Evolutionary conservation across 2,329 filamentous ascomycete genomes (phyloP).

Genomic region (Arthrobotrys entomopaga): DNA sequence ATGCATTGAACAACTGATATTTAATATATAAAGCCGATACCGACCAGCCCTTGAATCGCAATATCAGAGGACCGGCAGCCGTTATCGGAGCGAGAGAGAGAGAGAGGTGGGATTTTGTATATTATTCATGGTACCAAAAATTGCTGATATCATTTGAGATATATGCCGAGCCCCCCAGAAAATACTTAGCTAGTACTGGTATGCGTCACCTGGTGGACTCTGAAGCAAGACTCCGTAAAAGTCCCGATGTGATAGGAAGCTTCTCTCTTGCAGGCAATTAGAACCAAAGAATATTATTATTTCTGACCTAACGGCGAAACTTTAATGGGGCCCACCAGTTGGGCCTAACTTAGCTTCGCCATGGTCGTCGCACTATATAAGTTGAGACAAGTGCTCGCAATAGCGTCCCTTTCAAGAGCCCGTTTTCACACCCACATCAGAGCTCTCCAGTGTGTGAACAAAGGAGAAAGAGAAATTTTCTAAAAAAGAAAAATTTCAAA

Average conservation of each 20-base stretch:
- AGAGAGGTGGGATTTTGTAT: not conserved
- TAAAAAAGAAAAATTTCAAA: slow-evolving; percentile 20
- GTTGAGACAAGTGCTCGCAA: slow-evolving; percentile 49
- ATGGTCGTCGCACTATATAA: slow-evolving; percentile 47
- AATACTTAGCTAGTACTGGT: not conserved
- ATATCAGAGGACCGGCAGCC: slow-evolving; percentile 23
- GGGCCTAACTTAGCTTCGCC: slow-evolving; percentile 17
- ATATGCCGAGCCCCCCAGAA: not conserved
- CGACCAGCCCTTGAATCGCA: slow-evolving; percentile 24
- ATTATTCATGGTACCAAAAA: not conserved
- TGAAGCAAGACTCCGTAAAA: slow-evolving; percentile 5
- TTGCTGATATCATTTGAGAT: not conserved
- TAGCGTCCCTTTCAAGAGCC: slow-evolving; percentile 44
- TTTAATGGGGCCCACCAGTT: slow-evolving; percentile 24
- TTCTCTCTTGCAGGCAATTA: slow-evolving; percentile 31
- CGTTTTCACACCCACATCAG: slow-evolving; percentile 25
- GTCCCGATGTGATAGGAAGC: slow-evolving; percentile 38
- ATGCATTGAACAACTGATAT: not conserved
- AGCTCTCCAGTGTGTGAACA: slow-evolving; percentile 37
- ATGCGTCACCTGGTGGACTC: slow-evolving; percentile 47
- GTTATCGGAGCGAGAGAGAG: slow-evolving; percentile 36
- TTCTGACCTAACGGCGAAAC: slow-evolving; percentile 32
- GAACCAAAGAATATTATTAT: slow-evolving; percentile 3
- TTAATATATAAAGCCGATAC: slow-evolving; percentile 24
- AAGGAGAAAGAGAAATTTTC: slow-evolving; percentile 37